Percentiles rank a stretch among this genome's conserved stretches.
Conservation (phyloP, 257 asterid genomes). For the Asclepias syriaca region DNA sequence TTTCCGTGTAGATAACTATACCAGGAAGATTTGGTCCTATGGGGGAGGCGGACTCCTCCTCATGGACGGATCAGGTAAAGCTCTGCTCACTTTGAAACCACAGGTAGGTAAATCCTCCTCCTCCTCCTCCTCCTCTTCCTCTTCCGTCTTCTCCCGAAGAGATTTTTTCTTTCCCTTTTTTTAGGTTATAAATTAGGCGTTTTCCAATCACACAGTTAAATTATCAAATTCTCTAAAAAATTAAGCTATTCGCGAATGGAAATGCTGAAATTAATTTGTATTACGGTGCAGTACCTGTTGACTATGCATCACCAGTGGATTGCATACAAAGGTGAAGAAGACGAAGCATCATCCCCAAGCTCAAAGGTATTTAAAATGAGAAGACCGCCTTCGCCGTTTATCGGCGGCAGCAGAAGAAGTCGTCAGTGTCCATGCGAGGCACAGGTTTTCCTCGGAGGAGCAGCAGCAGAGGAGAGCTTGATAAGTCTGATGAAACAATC, state of each 20-base stretch:
- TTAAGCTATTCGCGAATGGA: no score
- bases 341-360: background rate
- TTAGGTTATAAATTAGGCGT: no score
- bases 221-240: no score
- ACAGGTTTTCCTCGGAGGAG: slow-evolving; percentile 17
- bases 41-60: slow-evolving; percentile 28
- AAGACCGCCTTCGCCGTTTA: slow-evolving; percentile 16
- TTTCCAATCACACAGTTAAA: background rate
- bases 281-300: background rate
- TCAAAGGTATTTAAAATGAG: slow-evolving; percentile 27
- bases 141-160: no score
- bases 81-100: slow-evolving; percentile 33
- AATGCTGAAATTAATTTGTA: no score
- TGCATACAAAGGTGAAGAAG: slow-evolving; percentile 28
- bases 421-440: slow-evolving; percentile 24
- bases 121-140: no score
- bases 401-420: background rate
- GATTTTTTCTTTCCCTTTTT: no score
- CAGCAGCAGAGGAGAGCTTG: background rate
- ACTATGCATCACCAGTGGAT: slow-evolving; percentile 33
- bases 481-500: background rate
- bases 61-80: slow-evolving; percentile 35
- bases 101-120: slow-evolving; percentile 21
- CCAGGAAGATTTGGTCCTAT: slow-evolving; percentile 21
- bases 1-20: slow-evolving; percentile 37